Evolutionary conservation across 768 basidiomycete species (phyloP), one percentile per base, ranked within the genome.

Genomic region (Dendrothele bispora): DNA sequence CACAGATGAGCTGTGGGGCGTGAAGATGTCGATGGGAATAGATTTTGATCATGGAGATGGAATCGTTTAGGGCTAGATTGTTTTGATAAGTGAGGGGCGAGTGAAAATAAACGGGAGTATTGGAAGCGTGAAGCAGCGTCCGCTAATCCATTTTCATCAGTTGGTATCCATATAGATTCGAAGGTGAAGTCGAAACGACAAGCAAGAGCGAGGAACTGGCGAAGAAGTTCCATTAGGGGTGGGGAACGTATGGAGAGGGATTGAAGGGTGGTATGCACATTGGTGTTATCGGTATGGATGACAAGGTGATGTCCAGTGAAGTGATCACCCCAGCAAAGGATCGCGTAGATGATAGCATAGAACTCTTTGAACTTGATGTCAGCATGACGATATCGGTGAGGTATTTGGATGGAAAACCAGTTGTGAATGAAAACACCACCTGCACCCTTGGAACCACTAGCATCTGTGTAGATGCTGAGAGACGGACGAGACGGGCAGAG

Each of bases 91-190:
- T 50, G 18, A 6, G 39, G 27, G 6, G 48, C 29, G 18, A 49
- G 39, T 18, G 28, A 11, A 24, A 49, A 49, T 30, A 49, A 26
- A 15, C 48, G 45, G 14, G 43, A 18, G 27, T 57, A 61, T 46
- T n/a, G 15, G n/a, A 32, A 40, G 35, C 25, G 10, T 27, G 40
- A 42, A 25, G 24, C 40, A 25, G 40, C 24, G 24, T 42, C 40
- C 26, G 40, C 40, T 17, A 42, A 28, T 6, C 26, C 20, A 25
- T 25, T 42, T 15, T 42, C 18, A 2, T 25, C 35, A 35, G 44
- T 39, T n/a, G 50, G 35, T 22, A 51, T n/a, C 50, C 50, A 39
- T 12, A 51, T 39, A 46, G 27, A 41, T 24, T 44, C 22, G 15
- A 39, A 47, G 24, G 39, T 46, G 21, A 47, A 51, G 21, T 46